Percentiles rank a stretch among this genome's conserved stretches.
phyloP scores from a whole-genome alignment of 768 basidiomycete species.

The Boletus bicolor region DNA sequence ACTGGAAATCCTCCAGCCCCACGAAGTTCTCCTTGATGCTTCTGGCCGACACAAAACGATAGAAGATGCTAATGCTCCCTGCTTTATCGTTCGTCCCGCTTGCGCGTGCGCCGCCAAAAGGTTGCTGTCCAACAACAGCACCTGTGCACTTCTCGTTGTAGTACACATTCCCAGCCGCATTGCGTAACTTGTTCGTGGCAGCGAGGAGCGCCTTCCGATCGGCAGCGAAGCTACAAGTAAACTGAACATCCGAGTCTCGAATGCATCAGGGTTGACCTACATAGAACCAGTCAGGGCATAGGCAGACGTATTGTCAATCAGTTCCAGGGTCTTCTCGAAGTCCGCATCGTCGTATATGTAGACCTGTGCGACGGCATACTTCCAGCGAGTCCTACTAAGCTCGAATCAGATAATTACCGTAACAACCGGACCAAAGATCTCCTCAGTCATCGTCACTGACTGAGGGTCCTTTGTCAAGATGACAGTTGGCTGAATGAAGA shows the following conservation, averaged over 20 bases:
- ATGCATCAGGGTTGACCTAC: slow-evolving; percentile 42
- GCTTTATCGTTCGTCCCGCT: slow-evolving; percentile 99
- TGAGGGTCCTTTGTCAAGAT: slow-evolving; percentile 90
- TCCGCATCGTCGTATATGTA: slow-evolving; percentile 88
- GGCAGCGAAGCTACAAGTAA: slow-evolving; percentile 62
- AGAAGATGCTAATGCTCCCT: slow-evolving; percentile 74
- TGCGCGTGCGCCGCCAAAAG: slow-evolving; percentile 90
- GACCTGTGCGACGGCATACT: slow-evolving; percentile 42
- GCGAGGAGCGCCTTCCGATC: slow-evolving; percentile 78
- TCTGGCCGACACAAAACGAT: slow-evolving; percentile 81
- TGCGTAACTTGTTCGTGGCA: slow-evolving; percentile 80
- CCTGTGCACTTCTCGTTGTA: slow-evolving; percentile 99
- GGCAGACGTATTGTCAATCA: slow-evolving; percentile 80
- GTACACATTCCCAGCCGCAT: slow-evolving; percentile 95
- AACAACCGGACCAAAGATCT: slow-evolving; percentile 95
- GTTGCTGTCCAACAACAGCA: slow-evolving; percentile 97
- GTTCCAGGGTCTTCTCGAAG: slow-evolving; percentile 80
- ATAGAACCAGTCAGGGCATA: slow-evolving; percentile 96
- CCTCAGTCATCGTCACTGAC: slow-evolving; percentile 86
- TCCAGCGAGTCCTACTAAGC: background rate
- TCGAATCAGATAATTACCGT: slow-evolving; percentile 51
- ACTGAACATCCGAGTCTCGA: slow-evolving; percentile 8
- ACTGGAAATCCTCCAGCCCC: slow-evolving; percentile 70
- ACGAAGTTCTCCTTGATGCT: slow-evolving; percentile 98
- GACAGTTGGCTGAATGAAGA: slow-evolving; percentile 91